These are phyloP conservation scores for Candida pini DNA, from an alignment of 805 yeast genomes.

Conservation along the genomic window DNA sequence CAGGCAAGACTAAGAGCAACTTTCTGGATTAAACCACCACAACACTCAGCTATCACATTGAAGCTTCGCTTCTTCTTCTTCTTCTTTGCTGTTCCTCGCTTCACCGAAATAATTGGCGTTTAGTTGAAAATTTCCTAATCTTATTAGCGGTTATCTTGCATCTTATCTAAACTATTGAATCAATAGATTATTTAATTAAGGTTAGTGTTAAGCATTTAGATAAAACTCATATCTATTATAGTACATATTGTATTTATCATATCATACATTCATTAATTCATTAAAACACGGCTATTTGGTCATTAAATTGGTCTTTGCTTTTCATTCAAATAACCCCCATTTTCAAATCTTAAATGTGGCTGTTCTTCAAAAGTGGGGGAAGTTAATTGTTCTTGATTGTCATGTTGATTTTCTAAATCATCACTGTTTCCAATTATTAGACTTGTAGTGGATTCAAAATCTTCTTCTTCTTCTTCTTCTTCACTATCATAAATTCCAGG, in stretches of 20 bases:
- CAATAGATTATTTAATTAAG: too few relatives aligned
- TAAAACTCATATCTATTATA: too few relatives aligned
- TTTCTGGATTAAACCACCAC: too few relatives aligned
- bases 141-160: neutral
- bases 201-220: too few relatives aligned
- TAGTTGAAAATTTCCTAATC: neutral
- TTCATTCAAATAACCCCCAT: slow-evolving; percentile 45
- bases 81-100: too few relatives aligned
- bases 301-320: slow-evolving; percentile 3
- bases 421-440: neutral
- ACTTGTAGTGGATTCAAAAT: neutral
- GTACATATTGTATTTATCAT: neutral
- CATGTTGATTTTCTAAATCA: neutral
- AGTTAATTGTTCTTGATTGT: neutral
- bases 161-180: neutral
- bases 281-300: too few relatives aligned
- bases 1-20: too few relatives aligned
- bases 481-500: neutral
- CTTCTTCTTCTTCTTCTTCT: slow-evolving; percentile 1
- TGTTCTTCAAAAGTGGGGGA: slow-evolving; percentile 41
- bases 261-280: neutral
- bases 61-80: too few relatives aligned
- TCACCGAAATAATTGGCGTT: too few relatives aligned
- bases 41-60: too few relatives aligned
- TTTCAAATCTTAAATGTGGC: slow-evolving; percentile 40